Percentiles rank a stretch among this genome's conserved stretches.
Conservation (phyloP, 805 yeast genomes). For the Barnettozyma siamensis region DNA sequence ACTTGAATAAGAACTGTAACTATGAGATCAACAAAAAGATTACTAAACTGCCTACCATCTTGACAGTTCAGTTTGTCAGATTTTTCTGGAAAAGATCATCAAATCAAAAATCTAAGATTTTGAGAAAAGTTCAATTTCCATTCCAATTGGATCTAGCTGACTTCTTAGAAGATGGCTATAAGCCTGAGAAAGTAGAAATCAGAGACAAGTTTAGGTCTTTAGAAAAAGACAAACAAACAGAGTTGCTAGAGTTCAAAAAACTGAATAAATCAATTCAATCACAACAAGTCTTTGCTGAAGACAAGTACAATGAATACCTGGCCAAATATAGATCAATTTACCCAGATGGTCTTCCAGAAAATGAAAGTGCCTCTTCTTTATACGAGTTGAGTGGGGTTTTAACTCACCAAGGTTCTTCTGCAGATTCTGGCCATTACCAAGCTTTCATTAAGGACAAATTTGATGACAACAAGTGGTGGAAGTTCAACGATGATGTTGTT, state of each 20-base stretch:
- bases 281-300: slow-evolving; percentile 44
- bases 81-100: slow-evolving; percentile 96
- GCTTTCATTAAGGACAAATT: slow-evolving; percentile 71
- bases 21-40: slow-evolving; percentile 58
- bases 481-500: slow-evolving; percentile 91
- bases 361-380: slow-evolving; percentile 82
- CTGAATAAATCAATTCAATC: slow-evolving; percentile 42
- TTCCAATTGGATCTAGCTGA: slow-evolving; percentile 86
- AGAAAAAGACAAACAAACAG: slow-evolving; percentile 69
- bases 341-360: slow-evolving; percentile 43
- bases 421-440: slow-evolving; percentile 97
- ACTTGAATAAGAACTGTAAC: slow-evolving; percentile 62
- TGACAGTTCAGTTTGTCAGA: slow-evolving; percentile 89
- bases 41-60: slow-evolving; percentile 75
- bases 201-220: slow-evolving; percentile 75
- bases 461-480: slow-evolving; percentile 86
- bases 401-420: slow-evolving; percentile 92
- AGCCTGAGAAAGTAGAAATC: slow-evolving; percentile 55
- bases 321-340: slow-evolving; percentile 38
- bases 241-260: slow-evolving; percentile 65
- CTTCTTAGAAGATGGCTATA: slow-evolving; percentile 73
- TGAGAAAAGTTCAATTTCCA: slow-evolving; percentile 93
- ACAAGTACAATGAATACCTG: slow-evolving; percentile 44
- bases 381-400: slow-evolving; percentile 79
- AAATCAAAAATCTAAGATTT: slow-evolving; percentile 83